These are phyloP conservation scores for Lobosporangium transversale DNA, from an alignment of 192 early-diverging fungal species.

Conservation along the genomic window DNA sequence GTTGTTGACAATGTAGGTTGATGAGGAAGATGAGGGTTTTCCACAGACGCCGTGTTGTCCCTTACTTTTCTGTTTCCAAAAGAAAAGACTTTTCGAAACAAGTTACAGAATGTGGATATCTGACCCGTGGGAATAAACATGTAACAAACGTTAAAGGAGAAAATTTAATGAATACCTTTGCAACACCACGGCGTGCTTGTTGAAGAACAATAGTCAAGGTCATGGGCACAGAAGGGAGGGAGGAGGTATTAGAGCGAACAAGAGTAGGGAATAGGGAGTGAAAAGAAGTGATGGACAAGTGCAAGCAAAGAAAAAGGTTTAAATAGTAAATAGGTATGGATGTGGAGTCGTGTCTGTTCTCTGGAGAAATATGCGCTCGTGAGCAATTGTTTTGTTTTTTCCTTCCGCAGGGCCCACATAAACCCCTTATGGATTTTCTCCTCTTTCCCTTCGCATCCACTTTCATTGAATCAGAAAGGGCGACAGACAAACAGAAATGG, in stretches of 20 bases:
- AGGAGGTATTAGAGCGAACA: neutral
- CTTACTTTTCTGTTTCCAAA: neutral
- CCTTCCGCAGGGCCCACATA: slow-evolving; percentile 1
- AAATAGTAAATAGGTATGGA: neutral
- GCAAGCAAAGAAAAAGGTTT: neutral
- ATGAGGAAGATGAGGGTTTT: too few species aligned
- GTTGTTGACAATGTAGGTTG: neutral
- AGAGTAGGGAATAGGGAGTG: slow-evolving; percentile 1
- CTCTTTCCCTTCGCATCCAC: neutral
- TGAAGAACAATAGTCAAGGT: slow-evolving; percentile 38
- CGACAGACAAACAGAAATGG: too few species aligned
- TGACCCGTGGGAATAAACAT: slow-evolving; percentile 12
- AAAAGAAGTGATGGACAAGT: neutral
- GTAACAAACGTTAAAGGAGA: neutral
- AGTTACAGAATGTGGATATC: neutral
- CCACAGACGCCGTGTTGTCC: neutral
- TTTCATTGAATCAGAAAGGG: neutral
- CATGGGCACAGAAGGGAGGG: slow-evolving; percentile 16
- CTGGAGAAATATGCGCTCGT: neutral
- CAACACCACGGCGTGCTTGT: slow-evolving; percentile 29
- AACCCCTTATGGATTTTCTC: neutral
- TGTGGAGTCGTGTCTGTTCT: neutral
- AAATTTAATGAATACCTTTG: slow-evolving; percentile 23
- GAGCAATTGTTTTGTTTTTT: slow-evolving; percentile 2
- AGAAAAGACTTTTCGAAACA: too few species aligned